Percentiles rank a stretch among this genome's conserved stretches.
Conservation (phyloP, 2,329 filamentous ascomycete genomes). For the Cladosporium sp. region DNA sequence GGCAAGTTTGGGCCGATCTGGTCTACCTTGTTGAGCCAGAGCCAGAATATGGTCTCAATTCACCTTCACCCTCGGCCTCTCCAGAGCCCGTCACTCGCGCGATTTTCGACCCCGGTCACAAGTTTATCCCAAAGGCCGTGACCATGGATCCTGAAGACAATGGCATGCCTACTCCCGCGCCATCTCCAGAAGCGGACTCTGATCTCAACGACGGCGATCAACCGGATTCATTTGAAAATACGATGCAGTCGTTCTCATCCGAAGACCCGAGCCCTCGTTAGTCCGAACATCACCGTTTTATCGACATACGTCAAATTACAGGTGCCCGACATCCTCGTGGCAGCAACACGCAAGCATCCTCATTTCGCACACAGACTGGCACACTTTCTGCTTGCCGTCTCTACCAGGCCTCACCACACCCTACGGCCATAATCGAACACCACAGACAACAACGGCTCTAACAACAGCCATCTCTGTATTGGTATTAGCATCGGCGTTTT, state of each 20-base stretch:
- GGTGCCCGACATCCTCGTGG: not conserved
- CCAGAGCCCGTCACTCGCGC: slow-evolving; percentile 33
- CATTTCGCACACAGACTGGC: not conserved
- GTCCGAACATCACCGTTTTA: not conserved
- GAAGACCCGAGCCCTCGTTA: not conserved
- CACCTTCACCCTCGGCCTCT: slow-evolving; percentile 18
- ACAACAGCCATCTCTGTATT: not conserved
- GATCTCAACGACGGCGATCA: slow-evolving; percentile 2
- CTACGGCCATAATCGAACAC: not conserved
- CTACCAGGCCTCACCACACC: not conserved
- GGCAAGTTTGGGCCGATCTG: slow-evolving; percentile 81
- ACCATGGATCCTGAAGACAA: slow-evolving; percentile 31
- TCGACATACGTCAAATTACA: not conserved
- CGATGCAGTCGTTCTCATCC: not conserved
- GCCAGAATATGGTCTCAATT: slow-evolving; percentile 18
- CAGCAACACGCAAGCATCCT: not conserved
- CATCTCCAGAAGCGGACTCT: slow-evolving; percentile 11
- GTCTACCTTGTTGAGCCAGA: slow-evolving; percentile 55
- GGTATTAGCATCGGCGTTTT: not conserved
- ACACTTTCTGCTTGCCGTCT: not conserved
- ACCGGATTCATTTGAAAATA: not conserved
- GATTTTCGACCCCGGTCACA: slow-evolving; percentile 32
- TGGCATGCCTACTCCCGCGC: slow-evolving; percentile 26
- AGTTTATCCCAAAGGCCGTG: slow-evolving; percentile 33
- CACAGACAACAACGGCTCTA: not conserved